A percentile compares a stretch with the other conserved stretches of the same genome.
Conservation (phyloP, 139 green algal species). For the Dunaliella primolecta region DNA sequence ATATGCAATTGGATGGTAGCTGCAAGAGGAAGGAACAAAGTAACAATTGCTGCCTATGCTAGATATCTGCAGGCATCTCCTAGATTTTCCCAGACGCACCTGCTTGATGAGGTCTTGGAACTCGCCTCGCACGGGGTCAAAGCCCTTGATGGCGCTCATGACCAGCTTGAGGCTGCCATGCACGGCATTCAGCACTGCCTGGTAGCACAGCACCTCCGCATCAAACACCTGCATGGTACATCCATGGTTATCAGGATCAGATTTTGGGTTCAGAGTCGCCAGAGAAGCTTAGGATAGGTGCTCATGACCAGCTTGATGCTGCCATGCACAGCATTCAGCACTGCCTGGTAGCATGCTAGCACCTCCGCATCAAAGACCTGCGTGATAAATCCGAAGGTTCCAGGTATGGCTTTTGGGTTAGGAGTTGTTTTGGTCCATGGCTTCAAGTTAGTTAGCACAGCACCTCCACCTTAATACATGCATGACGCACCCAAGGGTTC, state of each 20-base stretch:
- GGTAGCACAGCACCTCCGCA: constrained; percentile 28
- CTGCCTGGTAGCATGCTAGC: constrained; percentile 8
- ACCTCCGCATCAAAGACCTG: constrained; percentile 38
- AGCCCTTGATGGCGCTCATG: constrained; percentile 29
- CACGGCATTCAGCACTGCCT: constrained; percentile 17
- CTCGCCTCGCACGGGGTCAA: constrained; percentile 11
- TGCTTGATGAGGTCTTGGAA: constrained; percentile 24
- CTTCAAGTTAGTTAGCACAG: too few species aligned
- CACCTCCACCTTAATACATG: too few species aligned
- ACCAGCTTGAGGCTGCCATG: constrained; percentile 22
- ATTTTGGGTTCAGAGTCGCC: background rate
- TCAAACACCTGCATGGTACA: constrained; percentile 26
- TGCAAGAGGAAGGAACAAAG: too few species aligned
- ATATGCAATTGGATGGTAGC: too few species aligned
- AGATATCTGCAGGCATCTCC: too few species aligned
- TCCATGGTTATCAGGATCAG: background rate
- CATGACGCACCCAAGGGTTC: too few species aligned
- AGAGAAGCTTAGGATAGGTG: constrained; percentile 4
- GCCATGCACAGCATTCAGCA: constrained; percentile 24
- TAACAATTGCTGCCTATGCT: too few species aligned
- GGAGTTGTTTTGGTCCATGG: too few species aligned
- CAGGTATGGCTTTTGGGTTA: too few species aligned
- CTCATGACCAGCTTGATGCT: constrained; percentile 22
- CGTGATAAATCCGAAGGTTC: too few species aligned
- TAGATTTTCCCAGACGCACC: too few species aligned